These are phyloP conservation scores for Salix caprea DNA, from an alignment of 345 rosid genomes.

Conservation along the genomic window DNA sequence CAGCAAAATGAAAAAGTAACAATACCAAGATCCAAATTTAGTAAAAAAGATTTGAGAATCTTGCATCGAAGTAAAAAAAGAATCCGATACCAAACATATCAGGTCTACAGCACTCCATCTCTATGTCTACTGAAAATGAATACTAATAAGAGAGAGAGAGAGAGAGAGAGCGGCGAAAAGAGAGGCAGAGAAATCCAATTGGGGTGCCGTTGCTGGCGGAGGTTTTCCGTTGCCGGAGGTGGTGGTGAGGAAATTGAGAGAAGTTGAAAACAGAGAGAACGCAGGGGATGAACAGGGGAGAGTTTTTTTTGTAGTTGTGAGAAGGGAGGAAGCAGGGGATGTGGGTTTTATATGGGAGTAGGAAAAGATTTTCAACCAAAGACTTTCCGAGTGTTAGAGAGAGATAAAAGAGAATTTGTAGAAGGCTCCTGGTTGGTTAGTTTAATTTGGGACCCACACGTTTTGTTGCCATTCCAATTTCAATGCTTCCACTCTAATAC, in stretches of 20 bases:
- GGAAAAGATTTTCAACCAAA: conserved; percentile 12
- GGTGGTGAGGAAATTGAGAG: background rate
- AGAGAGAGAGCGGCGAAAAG: conserved; percentile 21
- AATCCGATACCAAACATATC: conserved; percentile 39
- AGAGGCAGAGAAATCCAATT: background rate
- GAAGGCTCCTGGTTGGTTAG: conserved; percentile 30
- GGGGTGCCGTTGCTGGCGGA: background rate
- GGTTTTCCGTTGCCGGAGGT: background rate
- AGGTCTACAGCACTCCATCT: conserved; percentile 30
- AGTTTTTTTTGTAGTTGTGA: background rate
- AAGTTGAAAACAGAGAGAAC: background rate
- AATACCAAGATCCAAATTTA: conserved; percentile 29
- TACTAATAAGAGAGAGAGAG: conserved; percentile 9
- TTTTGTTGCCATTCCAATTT: conserved; percentile 13
- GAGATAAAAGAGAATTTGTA: conserved; percentile 13
- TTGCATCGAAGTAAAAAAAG: conserved; percentile 28
- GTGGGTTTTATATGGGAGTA: conserved; percentile 24
- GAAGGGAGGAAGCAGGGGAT: conserved; percentile 10
- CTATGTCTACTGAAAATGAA: background rate
- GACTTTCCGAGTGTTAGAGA: background rate
- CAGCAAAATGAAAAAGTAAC: background rate
- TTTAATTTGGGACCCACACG: conserved; percentile 37
- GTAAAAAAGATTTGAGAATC: conserved; percentile 32
- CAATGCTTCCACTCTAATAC: conserved; percentile 33
- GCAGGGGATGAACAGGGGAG: conserved; percentile 14